Conservation (phyloP, 768 basidiomycete genomes). For the Suillus fuscotomentosus region DNA sequence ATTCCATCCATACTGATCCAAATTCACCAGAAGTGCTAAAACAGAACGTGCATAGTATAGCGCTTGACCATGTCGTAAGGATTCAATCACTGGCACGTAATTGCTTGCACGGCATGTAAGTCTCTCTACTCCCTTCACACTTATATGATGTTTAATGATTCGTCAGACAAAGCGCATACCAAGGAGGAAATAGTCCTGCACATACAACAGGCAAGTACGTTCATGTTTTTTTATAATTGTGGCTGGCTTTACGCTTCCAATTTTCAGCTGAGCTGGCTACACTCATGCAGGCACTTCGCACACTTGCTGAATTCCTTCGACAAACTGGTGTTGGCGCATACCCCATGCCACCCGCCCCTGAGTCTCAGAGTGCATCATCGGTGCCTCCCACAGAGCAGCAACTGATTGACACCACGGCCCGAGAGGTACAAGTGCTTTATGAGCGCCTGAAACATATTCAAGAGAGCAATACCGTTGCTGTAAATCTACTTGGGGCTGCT, state of each 20-base stretch:
- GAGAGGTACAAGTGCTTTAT: conserved; percentile 44
- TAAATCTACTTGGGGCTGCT: conserved; percentile 36
- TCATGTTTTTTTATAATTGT: not conserved
- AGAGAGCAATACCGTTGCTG: conserved; percentile 56
- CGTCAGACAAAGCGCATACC: conserved; percentile 33
- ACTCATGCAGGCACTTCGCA: conserved; percentile 49
- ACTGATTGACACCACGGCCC: conserved; percentile 41
- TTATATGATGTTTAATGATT: too few relatives aligned
- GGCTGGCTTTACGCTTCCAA: not conserved
- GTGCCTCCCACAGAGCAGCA: conserved; percentile 42
- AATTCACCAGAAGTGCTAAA: too few relatives aligned
- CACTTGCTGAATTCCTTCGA: conserved; percentile 48
- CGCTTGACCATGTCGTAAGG: too few relatives aligned
- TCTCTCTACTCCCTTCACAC: too few relatives aligned
- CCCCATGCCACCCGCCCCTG: conserved; percentile 40
- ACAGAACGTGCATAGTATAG: too few relatives aligned
- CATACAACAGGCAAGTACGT: conserved; percentile 50
- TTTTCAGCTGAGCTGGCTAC: conserved; percentile 45
- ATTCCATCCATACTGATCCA: too few relatives aligned
- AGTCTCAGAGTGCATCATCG: conserved; percentile 11
- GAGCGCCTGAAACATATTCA: conserved; percentile 53
- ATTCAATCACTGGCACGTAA: too few relatives aligned
- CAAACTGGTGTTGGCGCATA: conserved; percentile 67
- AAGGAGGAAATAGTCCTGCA: conserved; percentile 48
- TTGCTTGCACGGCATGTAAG: too few relatives aligned